These are phyloP conservation scores for Coemansia sp. DNA, from an alignment of 192 early-diverging fungal species.

Conservation along the genomic window DNA sequence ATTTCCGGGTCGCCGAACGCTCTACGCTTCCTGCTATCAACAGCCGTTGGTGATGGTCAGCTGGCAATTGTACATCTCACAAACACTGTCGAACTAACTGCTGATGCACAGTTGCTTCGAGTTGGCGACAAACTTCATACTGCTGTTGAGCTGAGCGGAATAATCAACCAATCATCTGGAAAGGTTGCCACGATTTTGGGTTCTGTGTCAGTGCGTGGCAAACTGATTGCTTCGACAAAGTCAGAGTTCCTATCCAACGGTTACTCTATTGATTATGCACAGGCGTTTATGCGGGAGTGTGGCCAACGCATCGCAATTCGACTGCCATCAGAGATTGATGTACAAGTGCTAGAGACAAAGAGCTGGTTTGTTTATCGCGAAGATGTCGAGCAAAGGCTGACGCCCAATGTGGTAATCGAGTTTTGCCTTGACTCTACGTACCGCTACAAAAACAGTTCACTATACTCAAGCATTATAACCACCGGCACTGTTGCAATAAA, in stretches of 20 bases:
- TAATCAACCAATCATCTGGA: conserved; percentile 77
- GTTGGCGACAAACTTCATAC: conserved; percentile 73
- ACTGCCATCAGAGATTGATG: conserved; percentile 63
- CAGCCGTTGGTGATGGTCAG: conserved; percentile 82
- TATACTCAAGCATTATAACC: conserved; percentile 69
- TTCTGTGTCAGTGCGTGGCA: not conserved
- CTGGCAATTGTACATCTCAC: conserved; percentile 82
- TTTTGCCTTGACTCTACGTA: conserved; percentile 77
- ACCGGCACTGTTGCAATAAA: conserved; percentile 60
- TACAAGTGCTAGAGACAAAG: conserved; percentile 75
- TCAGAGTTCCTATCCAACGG: conserved; percentile 79
- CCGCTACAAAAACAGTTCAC: conserved; percentile 54
- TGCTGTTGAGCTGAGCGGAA: conserved; percentile 64
- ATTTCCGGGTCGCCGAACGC: conserved; percentile 67
- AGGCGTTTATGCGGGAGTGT: conserved; percentile 66
- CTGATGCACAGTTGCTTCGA: conserved; percentile 57
- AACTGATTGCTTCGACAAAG: conserved; percentile 40
- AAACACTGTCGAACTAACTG: conserved; percentile 74
- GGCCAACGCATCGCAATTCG: conserved; percentile 67
- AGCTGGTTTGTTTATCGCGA: conserved; percentile 69
- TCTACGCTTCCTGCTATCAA: conserved; percentile 74
- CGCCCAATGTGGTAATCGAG: conserved; percentile 59
- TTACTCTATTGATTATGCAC: conserved; percentile 64
- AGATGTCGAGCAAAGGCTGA: conserved; percentile 22
- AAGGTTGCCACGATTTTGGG: conserved; percentile 59